Evolutionary conservation across 2,329 filamentous ascomycete genomes (phyloP), one percentile per base, ranked within the genome.

Genomic region (Phialophora verrucosa): DNA sequence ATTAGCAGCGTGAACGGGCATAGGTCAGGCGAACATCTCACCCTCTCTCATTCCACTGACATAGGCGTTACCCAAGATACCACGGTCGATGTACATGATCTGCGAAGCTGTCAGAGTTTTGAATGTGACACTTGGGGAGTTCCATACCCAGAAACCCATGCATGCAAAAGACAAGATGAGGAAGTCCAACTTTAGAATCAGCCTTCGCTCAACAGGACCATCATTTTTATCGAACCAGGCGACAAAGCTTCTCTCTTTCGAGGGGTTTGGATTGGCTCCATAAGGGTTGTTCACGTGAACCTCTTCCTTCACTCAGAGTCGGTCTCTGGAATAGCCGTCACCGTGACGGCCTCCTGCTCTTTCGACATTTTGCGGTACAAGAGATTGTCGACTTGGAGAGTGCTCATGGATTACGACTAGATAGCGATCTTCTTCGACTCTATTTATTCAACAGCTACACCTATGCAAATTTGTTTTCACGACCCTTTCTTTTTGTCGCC

Each of bases 171-270:
- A 74, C 1, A 81, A 72, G 70, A 84, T 76, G 63, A 83, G 83
- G 72, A 80, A 80, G 70, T 85, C 83, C 27, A 84, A 77, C 71
- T 85, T 85, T 58, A 80, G 75, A 25, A 70, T 76, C 10, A 85
- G 78, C 38, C 73, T 76, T 61, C 81, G 80, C 71, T 85, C 66
- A 11, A 42, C 61, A 35, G 62, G 62, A 2, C 54, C 54, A 38
- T 57, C 54, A 23, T 57, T 57, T 11, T 32, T 32, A n/a, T 57
- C 27, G 20, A 32, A 57, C 54, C 54, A 57, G 27, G 27, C 27
- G 25, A 57, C 12, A 57, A 57, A 20, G 27, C 54, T 31, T 12
- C 50, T 53, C 27, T 53, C 50, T 27, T 53, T n/a, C 10, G 29
- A 31, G 29, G 29, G 29, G 7, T 31, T 31, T 31, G 29, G 29